A percentile compares a stretch with the other conserved stretches of the same genome.
These are phyloP conservation scores for Hura crepitans DNA, from an alignment of 441 rosid species.

Conservation along the genomic window DNA sequence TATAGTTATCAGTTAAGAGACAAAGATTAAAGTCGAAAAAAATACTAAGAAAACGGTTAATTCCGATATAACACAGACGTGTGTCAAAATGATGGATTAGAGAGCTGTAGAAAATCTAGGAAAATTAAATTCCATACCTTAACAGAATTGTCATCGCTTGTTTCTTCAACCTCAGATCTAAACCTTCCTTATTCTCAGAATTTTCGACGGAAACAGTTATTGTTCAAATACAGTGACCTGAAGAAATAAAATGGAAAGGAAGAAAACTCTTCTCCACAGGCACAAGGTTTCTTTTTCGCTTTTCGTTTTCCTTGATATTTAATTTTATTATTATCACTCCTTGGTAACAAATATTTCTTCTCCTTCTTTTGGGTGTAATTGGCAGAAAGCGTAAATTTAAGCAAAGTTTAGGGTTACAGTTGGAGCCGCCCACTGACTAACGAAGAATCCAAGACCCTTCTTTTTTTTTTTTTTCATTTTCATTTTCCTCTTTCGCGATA, in stretches of 20 bases:
- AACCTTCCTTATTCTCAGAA: not conserved
- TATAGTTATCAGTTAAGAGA: not conserved
- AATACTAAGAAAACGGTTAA: not conserved
- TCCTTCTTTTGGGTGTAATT: constrained; percentile 27
- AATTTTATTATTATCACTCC: constrained; percentile 19
- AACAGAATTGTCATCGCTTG: constrained; percentile 5
- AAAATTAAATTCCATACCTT: constrained; percentile 15
- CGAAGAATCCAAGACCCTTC: constrained; percentile 65
- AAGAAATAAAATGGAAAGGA: not conserved
- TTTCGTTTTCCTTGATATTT: constrained; percentile 18
- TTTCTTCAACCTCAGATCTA: constrained; percentile 14
- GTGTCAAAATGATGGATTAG: not conserved
- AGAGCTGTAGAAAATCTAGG: constrained; percentile 3
- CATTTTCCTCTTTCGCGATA: too few species aligned
- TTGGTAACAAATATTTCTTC: constrained; percentile 30
- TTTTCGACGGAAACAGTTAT: not conserved
- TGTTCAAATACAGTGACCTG: not conserved
- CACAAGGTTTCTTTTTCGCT: constrained; percentile 5
- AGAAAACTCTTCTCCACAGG: constrained; percentile 1
- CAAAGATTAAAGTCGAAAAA: not conserved
- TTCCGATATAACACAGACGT: not conserved
- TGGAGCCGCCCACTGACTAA: constrained; percentile 35
- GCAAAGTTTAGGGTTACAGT: constrained; percentile 6
- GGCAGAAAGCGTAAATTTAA: constrained; percentile 53
- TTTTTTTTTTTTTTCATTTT: not conserved